These are phyloP conservation scores for Scutellaria galericulata DNA, from an alignment of 257 asterid genomes.

Conservation along the genomic window DNA sequence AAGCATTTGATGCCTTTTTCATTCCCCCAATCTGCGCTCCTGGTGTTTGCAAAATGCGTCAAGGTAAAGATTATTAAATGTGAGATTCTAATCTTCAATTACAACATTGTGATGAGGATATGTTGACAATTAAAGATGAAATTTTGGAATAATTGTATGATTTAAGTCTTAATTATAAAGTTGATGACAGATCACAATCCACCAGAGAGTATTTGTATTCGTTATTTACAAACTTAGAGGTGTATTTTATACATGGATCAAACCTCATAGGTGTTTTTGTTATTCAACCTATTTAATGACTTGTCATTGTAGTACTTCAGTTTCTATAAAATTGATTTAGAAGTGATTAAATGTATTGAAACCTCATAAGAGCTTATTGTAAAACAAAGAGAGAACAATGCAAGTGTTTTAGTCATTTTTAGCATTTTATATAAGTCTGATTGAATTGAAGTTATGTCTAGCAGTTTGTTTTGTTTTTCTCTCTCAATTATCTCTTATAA, in stretches of 20 bases:
- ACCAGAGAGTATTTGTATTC: not conserved
- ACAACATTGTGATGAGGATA: not conserved
- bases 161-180: not conserved
- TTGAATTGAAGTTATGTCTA: not conserved
- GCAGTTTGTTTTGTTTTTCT: not conserved
- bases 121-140: not conserved
- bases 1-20: slow-evolving; percentile 76
- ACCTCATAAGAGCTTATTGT: not conserved
- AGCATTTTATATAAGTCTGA: not conserved
- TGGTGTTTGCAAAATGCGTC: slow-evolving; percentile 35
- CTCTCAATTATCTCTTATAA: not conserved
- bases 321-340: not conserved
- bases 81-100: not conserved
- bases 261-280: not conserved
- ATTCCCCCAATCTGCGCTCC: slow-evolving; percentile 89
- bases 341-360: not conserved
- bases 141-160: not conserved
- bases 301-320: not conserved
- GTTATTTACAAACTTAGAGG: not conserved
- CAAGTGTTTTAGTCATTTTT: not conserved
- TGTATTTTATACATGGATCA: not conserved
- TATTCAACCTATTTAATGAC: not conserved
- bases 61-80: not conserved
- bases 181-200: not conserved
- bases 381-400: not conserved